phyloP scores from a whole-genome alignment of 1,139 yeast species.

The Diutina sp. region DNA sequence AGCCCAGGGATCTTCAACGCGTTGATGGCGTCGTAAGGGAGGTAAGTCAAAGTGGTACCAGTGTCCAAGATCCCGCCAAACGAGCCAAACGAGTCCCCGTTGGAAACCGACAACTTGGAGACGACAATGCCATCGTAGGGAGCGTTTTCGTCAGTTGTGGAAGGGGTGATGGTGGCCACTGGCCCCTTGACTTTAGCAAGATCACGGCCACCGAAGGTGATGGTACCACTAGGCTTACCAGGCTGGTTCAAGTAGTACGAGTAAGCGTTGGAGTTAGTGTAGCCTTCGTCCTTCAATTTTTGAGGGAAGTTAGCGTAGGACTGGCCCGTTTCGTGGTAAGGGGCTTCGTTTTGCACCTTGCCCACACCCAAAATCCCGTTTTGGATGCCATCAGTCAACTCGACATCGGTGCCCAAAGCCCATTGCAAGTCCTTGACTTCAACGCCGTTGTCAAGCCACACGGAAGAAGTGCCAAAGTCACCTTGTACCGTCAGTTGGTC shows the following conservation, averaged over 20 bases:
- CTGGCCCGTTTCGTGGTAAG: neutral
- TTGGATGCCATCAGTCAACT: neutral
- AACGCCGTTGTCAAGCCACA: neutral
- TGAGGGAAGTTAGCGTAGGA: neutral
- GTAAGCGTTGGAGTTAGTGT: neutral
- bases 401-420: constrained; percentile 3
- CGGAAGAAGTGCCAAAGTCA: constrained; percentile 3
- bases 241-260: neutral
- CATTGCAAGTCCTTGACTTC: constrained; percentile 5
- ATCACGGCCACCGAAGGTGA: neutral
- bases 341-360: neutral
- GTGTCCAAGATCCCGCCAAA: neutral
- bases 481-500: constrained; percentile 4
- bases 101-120: neutral
- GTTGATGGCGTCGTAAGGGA: neutral
- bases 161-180: neutral
- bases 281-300: neutral
- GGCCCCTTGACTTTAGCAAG: neutral
- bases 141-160: neutral
- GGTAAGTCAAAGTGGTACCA: neutral
- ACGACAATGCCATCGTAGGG: neutral
- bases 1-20: neutral
- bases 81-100: neutral
- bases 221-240: neutral
- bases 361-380: constrained; percentile 6